phyloP scores from a whole-genome alignment of 495 filamentous ascomycete species.

The Letharia lupina region DNA sequence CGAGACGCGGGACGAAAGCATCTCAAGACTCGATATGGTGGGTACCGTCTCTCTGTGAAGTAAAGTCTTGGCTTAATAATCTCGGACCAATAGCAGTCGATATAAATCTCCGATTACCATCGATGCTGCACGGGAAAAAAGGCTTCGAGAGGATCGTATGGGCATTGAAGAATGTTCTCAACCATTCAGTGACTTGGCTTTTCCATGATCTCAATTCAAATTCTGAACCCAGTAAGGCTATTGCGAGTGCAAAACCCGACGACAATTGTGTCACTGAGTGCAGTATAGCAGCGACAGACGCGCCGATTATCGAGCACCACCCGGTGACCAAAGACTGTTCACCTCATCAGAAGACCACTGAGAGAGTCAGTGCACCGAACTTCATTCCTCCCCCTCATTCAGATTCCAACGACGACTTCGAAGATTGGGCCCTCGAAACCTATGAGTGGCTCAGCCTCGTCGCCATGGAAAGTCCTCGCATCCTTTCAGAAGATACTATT shows the following conservation, averaged over 20 bases:
- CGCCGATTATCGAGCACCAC: conserved; percentile 46
- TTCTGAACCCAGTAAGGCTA: neutral
- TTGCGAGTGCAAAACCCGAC: too few species aligned
- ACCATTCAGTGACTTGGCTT: conserved; percentile 65
- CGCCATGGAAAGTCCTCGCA: conserved; percentile 61
- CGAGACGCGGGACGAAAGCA: conserved; percentile 52
- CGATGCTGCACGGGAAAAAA: conserved; percentile 87
- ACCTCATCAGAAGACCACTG: conserved; percentile 26
- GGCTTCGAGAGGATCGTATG: conserved; percentile 79
- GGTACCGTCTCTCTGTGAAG: neutral
- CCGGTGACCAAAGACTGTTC: conserved; percentile 41
- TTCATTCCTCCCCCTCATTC: conserved; percentile 38
- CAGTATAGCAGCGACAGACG: conserved; percentile 23
- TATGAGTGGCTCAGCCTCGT: conserved; percentile 83
- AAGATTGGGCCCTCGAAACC: conserved; percentile 53
- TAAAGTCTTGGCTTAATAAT: conserved; percentile 6
- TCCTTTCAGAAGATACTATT: conserved; percentile 56
- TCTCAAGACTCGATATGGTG: conserved; percentile 51
- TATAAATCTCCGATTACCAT: conserved; percentile 66
- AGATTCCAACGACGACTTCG: conserved; percentile 39
- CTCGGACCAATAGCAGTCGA: conserved; percentile 54
- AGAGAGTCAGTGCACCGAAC: conserved; percentile 40
- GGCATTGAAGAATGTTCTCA: conserved; percentile 76
- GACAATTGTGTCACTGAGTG: neutral
- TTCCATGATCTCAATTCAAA: conserved; percentile 53